Evolutionary conservation across 148 eudicot genomes (phyloP).

Genomic region (Camellia sinensis): DNA sequence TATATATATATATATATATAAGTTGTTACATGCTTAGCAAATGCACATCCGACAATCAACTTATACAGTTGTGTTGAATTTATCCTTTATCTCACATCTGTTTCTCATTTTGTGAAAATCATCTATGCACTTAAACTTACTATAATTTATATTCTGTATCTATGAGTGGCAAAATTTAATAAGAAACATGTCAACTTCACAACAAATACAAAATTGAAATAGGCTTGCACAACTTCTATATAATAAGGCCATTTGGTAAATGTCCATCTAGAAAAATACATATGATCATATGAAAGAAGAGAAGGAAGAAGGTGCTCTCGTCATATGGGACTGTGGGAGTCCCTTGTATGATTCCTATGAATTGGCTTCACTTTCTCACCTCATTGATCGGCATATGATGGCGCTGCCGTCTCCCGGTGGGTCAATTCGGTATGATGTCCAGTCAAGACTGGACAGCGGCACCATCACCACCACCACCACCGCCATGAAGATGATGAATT

Average conservation of each 20-base stretch:
- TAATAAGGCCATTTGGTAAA: background rate
- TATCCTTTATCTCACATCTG: too few relatives aligned
- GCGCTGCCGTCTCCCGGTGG: conserved; percentile 1
- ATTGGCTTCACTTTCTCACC: conserved; percentile 14
- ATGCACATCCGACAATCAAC: too few relatives aligned
- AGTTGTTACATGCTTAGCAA: too few relatives aligned
- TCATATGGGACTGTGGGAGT: conserved; percentile 29
- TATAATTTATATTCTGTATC: too few relatives aligned
- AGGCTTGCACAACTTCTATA: background rate
- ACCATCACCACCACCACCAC: too few relatives aligned
- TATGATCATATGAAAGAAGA: background rate
- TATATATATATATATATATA: too few relatives aligned
- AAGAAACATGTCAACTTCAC: background rate
- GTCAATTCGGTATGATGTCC: background rate
- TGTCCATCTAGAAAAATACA: background rate
- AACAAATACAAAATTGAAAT: background rate
- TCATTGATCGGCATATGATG: conserved; percentile 27
- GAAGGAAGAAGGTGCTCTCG: background rate
- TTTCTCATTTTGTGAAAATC: too few relatives aligned
- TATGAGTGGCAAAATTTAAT: background rate
- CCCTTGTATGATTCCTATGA: conserved; percentile 28
- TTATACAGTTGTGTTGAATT: too few relatives aligned
- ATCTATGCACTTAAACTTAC: too few relatives aligned
- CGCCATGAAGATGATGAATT: background rate
- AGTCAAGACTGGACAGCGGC: background rate